phyloP scores from a whole-genome alignment of 306 rosid genomes.

The Cucurbita ficifolia region DNA sequence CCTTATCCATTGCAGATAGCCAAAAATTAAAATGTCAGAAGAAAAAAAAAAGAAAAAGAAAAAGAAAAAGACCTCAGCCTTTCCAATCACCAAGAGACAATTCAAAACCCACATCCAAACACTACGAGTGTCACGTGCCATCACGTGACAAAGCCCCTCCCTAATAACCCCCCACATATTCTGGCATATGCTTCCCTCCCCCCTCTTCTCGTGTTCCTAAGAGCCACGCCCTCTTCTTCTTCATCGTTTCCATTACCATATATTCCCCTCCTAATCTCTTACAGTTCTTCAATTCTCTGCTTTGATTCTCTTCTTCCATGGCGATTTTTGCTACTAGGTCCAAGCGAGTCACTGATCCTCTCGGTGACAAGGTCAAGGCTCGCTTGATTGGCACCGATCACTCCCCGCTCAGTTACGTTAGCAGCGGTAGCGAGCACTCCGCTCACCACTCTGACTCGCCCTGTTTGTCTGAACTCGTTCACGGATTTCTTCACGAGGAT shows the following conservation, averaged over 20 bases:
- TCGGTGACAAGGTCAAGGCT: constrained; percentile 47
- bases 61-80: not conserved
- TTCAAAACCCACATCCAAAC: not conserved
- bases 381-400: constrained; percentile 33
- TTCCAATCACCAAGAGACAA: constrained; percentile 3
- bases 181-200: not conserved
- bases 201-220: not conserved
- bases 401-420: constrained; percentile 20
- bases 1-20: not conserved
- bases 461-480: constrained; percentile 58
- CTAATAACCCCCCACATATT: not conserved
- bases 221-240: not conserved
- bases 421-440: constrained; percentile 84
- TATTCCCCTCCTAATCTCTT: constrained; percentile 1
- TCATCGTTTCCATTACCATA: not conserved
- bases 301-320: constrained; percentile 1
- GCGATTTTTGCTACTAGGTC: constrained; percentile 16
- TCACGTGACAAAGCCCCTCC: not conserved
- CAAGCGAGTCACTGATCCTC: constrained; percentile 54
- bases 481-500: constrained; percentile 22
- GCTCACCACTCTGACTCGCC: constrained; percentile 26
- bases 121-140: not conserved
- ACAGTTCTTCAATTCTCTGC: no score
- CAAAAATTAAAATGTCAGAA: not conserved
- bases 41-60: not conserved